Evolutionary conservation across 2,329 filamentous ascomycete species (phyloP).

Genomic region (Acephala macrosclerotiorum): DNA sequence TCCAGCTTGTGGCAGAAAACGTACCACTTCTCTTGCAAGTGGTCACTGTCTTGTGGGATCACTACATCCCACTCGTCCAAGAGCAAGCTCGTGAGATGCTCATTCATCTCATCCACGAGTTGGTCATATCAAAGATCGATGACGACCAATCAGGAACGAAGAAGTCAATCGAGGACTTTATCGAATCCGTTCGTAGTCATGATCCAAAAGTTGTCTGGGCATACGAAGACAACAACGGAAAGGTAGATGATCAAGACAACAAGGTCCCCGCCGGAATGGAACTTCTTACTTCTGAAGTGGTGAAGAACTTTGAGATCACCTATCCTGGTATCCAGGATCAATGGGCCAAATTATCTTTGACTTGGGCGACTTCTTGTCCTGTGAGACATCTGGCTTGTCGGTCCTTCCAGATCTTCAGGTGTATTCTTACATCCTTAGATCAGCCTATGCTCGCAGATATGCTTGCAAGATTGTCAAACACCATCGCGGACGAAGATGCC

Average conservation of each 20-base stretch:
- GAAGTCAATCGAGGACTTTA: constrained; percentile 82
- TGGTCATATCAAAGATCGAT: constrained; percentile 83
- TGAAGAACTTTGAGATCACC: constrained; percentile 83
- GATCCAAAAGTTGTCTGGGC: constrained; percentile 88
- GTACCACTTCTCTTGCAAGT: constrained; percentile 89
- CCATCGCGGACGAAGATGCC: constrained; percentile 91
- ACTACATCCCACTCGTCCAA: constrained; percentile 93
- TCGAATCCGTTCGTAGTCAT: constrained; percentile 85
- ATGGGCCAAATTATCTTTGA: constrained; percentile 89
- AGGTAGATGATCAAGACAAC: constrained; percentile 73
- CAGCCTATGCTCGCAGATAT: constrained; percentile 96
- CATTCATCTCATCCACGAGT: constrained; percentile 94
- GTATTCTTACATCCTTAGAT: constrained; percentile 88
- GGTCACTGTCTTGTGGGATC: constrained; percentile 94
- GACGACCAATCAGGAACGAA: constrained; percentile 69
- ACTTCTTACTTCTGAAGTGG: constrained; percentile 79
- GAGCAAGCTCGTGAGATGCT: constrained; percentile 98
- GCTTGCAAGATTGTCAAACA: constrained; percentile 93
- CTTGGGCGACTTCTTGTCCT: constrained; percentile 96
- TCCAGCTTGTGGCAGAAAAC: constrained; percentile 79
- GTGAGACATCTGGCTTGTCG: constrained; percentile 94
- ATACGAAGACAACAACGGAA: constrained; percentile 92
- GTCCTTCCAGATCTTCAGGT: constrained; percentile 97
- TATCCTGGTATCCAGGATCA: constrained; percentile 89
- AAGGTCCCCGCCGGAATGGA: constrained; percentile 91